These are phyloP conservation scores for Patellifolia procumbens DNA, from an alignment of 179 eudicot species.

Conservation along the genomic window DNA sequence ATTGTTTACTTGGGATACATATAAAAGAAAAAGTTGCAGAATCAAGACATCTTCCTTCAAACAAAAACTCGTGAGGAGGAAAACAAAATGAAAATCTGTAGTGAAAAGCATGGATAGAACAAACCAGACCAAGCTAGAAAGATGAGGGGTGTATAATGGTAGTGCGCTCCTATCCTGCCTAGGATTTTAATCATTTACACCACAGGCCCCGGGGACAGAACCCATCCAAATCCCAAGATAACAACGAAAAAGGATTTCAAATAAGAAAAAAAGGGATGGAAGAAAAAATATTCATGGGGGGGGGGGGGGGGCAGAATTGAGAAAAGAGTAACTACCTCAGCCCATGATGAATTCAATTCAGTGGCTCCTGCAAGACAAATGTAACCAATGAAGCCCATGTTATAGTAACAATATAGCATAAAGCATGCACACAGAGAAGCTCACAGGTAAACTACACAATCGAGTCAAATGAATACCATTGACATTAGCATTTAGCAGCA, in stretches of 20 bases:
- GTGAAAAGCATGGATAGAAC: not conserved
- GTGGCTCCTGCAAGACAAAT: constrained; percentile 66
- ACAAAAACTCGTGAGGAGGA: not conserved
- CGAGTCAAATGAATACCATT: not conserved
- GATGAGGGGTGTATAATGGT: not conserved
- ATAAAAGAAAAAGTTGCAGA: not conserved
- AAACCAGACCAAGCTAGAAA: not conserved
- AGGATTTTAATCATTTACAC: not conserved
- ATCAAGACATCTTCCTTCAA: not conserved
- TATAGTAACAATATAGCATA: not conserved
- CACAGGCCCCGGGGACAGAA: not conserved
- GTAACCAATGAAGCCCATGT: not conserved
- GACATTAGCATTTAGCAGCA: not conserved
- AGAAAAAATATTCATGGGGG: too few relatives aligned
- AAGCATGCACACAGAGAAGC: not conserved
- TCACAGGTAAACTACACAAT: not conserved
- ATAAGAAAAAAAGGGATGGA: not conserved
- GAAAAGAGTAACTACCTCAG: constrained; percentile 59
- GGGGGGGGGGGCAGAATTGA: not conserved
- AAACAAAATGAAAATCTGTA: not conserved
- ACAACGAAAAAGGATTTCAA: not conserved
- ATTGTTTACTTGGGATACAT: not conserved
- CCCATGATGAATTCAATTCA: constrained; percentile 81
- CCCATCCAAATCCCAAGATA: constrained; percentile 2
- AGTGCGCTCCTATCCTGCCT: not conserved